Base-by-base conservation (phyloP, 768 basidiomycete genomes). In the Naganishia kalamii region DNA sequence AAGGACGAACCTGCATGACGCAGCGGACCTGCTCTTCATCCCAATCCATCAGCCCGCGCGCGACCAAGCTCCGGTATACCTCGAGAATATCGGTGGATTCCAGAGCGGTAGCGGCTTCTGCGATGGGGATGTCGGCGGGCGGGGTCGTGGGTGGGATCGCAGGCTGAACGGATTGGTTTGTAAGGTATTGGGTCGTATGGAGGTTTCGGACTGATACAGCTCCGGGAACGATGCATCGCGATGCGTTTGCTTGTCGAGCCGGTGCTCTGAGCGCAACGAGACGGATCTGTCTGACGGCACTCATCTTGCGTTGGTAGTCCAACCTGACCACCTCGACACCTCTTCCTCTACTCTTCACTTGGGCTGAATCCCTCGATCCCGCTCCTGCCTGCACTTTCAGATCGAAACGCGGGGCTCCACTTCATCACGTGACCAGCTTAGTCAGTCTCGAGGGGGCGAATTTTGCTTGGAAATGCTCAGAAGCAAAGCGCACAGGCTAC, bases 11-110 rank as follows among this genome's bases (percentile, higher is more conserved):
- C 79, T 83, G 80, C 77, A 83, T 83, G 19, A 84, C 75, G 12
- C 80, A 81, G 23, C 84, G 71, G 37, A 85, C 78, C 69, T 85
- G 85, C 54, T 84, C 83, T 47, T 82, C 81, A 66, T 86, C 83
- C 72, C 81, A 81, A 66, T 79, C 68, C 48, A 85, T 78, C 60
- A 79, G 71, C 0, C 84, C 84, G 17, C 80, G 76, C 0, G 81
- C 78, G 0, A 84, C 81, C 23, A 84, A 70, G 1, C 78, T 79
- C 7, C 80, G 79, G 71, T 85, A 85, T 35, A 78, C 76, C 51
- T 84, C 80, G 4, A 85, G 72, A 5, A 84, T 74, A 72, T 83
- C 84, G 0, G 74, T 71, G 2, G 70, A 67, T 54, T 70, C 51
- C 7, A 65, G 57, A 8, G 43, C 41, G 3, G 33, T 25, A 23